Percentiles rank a stretch among this genome's conserved stretches.
These are phyloP conservation scores for Saturnispora saitoi DNA, from an alignment of 805 yeast species.

Conservation along the genomic window DNA sequence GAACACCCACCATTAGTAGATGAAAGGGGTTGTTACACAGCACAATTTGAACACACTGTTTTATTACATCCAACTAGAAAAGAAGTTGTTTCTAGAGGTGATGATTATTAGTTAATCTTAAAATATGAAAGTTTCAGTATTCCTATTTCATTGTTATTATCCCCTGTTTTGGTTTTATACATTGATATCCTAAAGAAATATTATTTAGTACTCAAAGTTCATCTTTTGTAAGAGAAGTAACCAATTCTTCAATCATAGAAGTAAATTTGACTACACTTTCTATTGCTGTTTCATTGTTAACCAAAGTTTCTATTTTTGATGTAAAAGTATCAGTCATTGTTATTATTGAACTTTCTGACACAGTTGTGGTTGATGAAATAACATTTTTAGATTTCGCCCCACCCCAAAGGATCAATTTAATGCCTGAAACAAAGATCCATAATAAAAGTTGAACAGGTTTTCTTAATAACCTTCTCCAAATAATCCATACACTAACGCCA, in stretches of 20 bases:
- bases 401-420: constrained; percentile 10
- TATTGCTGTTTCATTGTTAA: neutral
- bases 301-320: neutral
- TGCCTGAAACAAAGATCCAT: constrained; percentile 34
- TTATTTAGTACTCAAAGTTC: constrained; percentile 6
- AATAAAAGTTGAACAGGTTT: constrained; percentile 36
- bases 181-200: neutral
- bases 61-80: constrained; percentile 83
- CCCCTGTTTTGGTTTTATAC: neutral
- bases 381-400: neutral
- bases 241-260: neutral
- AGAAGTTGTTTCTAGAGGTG: constrained; percentile 93
- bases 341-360: neutral
- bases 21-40: constrained; percentile 78
- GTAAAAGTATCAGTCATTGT: neutral
- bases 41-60: constrained; percentile 93
- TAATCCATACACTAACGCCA: constrained; percentile 39
- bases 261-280: neutral
- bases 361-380: neutral
- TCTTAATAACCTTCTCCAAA: constrained; percentile 40
- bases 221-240: constrained; percentile 7
- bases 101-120: constrained; percentile 61
- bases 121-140: neutral
- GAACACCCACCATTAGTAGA: constrained; percentile 94
- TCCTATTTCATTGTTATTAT: neutral